Conservation (phyloP, 1,284 basidiomycete species). For the Hortiboletus rubellus region DNA sequence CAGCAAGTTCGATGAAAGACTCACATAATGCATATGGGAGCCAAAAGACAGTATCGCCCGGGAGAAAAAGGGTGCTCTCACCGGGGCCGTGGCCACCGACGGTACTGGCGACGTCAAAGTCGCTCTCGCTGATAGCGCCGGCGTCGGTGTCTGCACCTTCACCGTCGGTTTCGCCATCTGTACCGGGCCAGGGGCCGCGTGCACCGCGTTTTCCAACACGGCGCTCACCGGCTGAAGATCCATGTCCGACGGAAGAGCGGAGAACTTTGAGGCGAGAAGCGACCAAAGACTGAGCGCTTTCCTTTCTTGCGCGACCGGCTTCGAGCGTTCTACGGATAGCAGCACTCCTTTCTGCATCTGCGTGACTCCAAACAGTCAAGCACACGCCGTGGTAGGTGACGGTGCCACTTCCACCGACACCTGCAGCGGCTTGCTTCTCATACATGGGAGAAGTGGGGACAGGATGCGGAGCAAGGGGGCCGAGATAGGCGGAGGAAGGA, state of each 20-base stretch:
- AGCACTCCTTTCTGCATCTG: constrained; percentile 79
- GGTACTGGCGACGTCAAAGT: constrained; percentile 76
- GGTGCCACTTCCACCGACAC: constrained; percentile 42
- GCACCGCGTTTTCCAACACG: constrained; percentile 54
- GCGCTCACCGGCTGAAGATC: constrained; percentile 37
- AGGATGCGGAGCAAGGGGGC: constrained; percentile 55
- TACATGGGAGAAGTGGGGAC: constrained; percentile 41
- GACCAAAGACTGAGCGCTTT: constrained; percentile 70
- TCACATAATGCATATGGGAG: constrained; percentile 86
- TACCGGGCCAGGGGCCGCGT: constrained; percentile 67
- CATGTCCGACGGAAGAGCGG: constrained; percentile 49
- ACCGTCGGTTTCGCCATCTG: constrained; percentile 71
- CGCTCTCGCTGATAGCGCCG: constrained; percentile 77
- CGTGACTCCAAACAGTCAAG: constrained; percentile 92
- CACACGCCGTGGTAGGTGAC: constrained; percentile 87
- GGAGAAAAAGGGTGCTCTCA: constrained; percentile 82
- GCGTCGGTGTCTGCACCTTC: constrained; percentile 66
- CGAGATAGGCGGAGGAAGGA: constrained; percentile 73
- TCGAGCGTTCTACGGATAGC: constrained; percentile 83
- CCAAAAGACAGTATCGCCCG: constrained; percentile 90
- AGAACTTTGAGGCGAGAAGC: constrained; percentile 64
- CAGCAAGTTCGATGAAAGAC: constrained; percentile 31
- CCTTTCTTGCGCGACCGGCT: constrained; percentile 71
- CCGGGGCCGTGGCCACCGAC: constrained; percentile 72
- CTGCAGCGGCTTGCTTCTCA: constrained; percentile 40